phyloP scores from a whole-genome alignment of 441 rosid genomes.

The Populus trichocarpa region DNA sequence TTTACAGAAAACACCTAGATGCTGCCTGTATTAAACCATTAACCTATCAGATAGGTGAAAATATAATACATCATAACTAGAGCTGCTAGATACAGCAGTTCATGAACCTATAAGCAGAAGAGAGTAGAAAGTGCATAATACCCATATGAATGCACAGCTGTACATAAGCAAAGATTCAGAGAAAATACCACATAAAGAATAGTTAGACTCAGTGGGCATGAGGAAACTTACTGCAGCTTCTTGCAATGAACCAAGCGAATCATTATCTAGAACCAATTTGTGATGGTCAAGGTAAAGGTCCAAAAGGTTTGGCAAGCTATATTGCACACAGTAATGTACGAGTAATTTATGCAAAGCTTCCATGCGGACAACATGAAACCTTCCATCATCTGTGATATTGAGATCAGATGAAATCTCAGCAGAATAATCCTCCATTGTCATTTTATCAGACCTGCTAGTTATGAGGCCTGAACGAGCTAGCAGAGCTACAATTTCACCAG shows the following conservation, averaged over 20 bases:
- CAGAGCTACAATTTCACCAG: conserved; percentile 66
- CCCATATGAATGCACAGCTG: neutral
- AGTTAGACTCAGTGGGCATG: conserved; percentile 21
- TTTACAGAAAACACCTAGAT: too few species aligned
- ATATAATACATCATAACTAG: too few species aligned
- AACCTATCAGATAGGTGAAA: too few species aligned
- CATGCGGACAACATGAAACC: conserved; percentile 25
- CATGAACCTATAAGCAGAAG: neutral
- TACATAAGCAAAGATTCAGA: neutral
- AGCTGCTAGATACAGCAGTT: neutral
- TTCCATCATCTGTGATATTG: conserved; percentile 29
- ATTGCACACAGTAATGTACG: conserved; percentile 60
- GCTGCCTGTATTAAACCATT: too few species aligned
- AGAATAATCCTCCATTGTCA: conserved; percentile 43
- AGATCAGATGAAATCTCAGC: conserved; percentile 43
- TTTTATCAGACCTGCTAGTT: conserved; percentile 36
- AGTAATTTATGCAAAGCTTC: conserved; percentile 74
- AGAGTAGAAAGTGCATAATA: neutral
- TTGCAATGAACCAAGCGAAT: conserved; percentile 50
- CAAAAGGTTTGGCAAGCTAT: conserved; percentile 85
- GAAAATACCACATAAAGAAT: conserved; percentile 18
- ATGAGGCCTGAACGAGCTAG: conserved; percentile 84
- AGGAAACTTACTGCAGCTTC: conserved; percentile 91
- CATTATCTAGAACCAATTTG: conserved; percentile 59
- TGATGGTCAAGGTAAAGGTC: conserved; percentile 89